Percentiles rank a stretch among this genome's conserved stretches.
These are phyloP conservation scores for Fomitopsis palustris DNA, from an alignment of 1,284 basidiomycete genomes.

Conservation along the genomic window DNA sequence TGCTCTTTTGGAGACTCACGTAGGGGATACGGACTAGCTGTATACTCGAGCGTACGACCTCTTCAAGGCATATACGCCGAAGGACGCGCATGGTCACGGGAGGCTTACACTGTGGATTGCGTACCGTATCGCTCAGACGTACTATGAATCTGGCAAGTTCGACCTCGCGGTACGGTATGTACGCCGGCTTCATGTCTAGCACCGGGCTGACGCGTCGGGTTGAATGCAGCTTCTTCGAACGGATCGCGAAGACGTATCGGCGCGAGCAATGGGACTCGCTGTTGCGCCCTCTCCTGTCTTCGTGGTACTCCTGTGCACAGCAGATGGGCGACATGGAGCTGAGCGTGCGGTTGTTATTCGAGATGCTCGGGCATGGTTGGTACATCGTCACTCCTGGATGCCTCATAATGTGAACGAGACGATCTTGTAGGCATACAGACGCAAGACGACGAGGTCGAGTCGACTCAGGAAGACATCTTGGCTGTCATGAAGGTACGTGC, in stretches of 20 bases:
- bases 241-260: constrained; percentile 83
- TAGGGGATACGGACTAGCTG: constrained; percentile 42
- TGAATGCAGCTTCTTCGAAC: constrained; percentile 74
- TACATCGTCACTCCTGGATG: constrained; percentile 11
- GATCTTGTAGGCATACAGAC: constrained; percentile 19
- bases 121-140: constrained; percentile 81
- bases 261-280: constrained; percentile 75
- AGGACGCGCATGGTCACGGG: constrained; percentile 46
- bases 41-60: constrained; percentile 89
- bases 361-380: constrained; percentile 79
- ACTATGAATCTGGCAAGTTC: constrained; percentile 72
- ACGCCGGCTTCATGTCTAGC: neutral
- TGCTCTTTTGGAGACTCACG: neutral
- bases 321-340: constrained; percentile 72
- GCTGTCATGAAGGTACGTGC: constrained; percentile 61
- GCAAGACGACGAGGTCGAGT: constrained; percentile 42
- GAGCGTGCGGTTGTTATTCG: constrained; percentile 70
- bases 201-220: neutral
- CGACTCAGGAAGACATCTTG: constrained; percentile 62
- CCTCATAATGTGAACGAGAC: neutral
- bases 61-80: constrained; percentile 71
- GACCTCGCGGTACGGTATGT: constrained; percentile 78
- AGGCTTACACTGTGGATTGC: constrained; percentile 84
- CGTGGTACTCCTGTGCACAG: constrained; percentile 81
- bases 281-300: constrained; percentile 64